These are phyloP conservation scores for Xylariales sp. DNA, from an alignment of 2,329 filamentous ascomycete genomes.

Conservation along the genomic window DNA sequence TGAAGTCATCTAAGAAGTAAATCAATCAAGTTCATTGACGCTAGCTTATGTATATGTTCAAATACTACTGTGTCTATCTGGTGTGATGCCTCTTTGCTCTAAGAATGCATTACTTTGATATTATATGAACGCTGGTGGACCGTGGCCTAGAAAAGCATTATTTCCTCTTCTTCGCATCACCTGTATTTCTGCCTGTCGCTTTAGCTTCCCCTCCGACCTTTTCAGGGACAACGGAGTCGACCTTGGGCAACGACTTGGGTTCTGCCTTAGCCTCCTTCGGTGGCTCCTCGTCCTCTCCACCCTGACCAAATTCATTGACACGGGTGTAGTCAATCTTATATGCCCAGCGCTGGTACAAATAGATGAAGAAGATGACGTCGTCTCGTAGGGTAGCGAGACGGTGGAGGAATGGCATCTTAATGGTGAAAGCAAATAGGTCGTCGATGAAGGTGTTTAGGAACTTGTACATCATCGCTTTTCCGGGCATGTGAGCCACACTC, in stretches of 20 bases:
- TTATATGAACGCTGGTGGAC: background rate
- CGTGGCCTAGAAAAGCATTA: constrained; percentile 41
- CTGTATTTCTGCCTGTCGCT: constrained; percentile 62
- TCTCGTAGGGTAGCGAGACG: constrained; percentile 91
- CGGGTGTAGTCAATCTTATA: constrained; percentile 93
- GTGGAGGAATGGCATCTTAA: constrained; percentile 98
- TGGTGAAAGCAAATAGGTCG: constrained; percentile 97
- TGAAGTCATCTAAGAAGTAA: background rate
- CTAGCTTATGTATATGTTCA: background rate
- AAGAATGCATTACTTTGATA: constrained; percentile 17
- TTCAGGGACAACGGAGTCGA: constrained; percentile 43
- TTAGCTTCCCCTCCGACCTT: constrained; percentile 55
- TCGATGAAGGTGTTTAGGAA: constrained; percentile 99
- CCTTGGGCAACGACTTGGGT: constrained; percentile 52
- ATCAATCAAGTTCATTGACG: background rate
- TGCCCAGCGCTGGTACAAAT: constrained; percentile 92
- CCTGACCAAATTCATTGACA: constrained; percentile 98
- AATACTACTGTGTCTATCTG: constrained; percentile 5
- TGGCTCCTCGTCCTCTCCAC: constrained; percentile 83
- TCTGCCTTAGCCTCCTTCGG: constrained; percentile 53
- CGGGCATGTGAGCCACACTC: constrained; percentile 96
- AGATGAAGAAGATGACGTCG: constrained; percentile 98
- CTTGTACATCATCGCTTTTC: constrained; percentile 97
- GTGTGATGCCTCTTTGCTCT: constrained; percentile 16
- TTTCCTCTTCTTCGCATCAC: constrained; percentile 62